phyloP scores from a whole-genome alignment of 1,139 yeast species.

The Blastobotrys buckinghamii region DNA sequence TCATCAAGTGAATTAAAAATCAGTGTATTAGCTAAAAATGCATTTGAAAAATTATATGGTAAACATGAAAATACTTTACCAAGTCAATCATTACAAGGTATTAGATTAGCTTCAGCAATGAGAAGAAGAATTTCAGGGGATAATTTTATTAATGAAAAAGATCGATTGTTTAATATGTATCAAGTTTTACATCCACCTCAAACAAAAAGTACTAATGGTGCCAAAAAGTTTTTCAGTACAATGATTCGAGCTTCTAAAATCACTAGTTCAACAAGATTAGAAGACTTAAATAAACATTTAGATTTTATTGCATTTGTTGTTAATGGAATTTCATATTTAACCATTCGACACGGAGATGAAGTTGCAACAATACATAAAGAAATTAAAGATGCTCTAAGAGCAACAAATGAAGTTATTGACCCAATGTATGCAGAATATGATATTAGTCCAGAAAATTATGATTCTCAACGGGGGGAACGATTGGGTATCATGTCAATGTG shows the following conservation, averaged over 20 bases:
- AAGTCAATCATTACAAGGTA: conserved; percentile 55
- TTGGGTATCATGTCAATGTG: conserved; percentile 3
- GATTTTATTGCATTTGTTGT: conserved; percentile 8
- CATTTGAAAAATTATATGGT: conserved; percentile 53
- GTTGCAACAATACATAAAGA: conserved; percentile 2
- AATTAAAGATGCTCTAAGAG: conserved; percentile 7
- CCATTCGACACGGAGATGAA: conserved; percentile 7
- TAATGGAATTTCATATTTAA: conserved; percentile 7
- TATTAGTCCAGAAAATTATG: background rate
- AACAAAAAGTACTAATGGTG: conserved; percentile 2
- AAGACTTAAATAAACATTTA: background rate
- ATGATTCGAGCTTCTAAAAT: conserved; percentile 7
- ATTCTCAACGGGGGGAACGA: background rate
- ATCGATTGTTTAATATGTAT: conserved; percentile 7
- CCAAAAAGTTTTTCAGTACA: conserved; percentile 8
- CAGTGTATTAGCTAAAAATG: conserved; percentile 42
- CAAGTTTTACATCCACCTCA: conserved; percentile 9
- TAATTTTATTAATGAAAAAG: background rate
- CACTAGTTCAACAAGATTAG: background rate
- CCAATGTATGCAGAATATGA: conserved; percentile 6
- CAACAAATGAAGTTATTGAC: conserved; percentile 8
- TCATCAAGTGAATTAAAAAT: conserved; percentile 45
- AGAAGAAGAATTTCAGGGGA: conserved; percentile 21
- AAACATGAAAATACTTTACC: conserved; percentile 68
- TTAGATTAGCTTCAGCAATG: conserved; percentile 49